These are phyloP conservation scores for Globisporangium irregulare DNA, from an alignment of 352 stramenopile genomes.

Conservation along the genomic window DNA sequence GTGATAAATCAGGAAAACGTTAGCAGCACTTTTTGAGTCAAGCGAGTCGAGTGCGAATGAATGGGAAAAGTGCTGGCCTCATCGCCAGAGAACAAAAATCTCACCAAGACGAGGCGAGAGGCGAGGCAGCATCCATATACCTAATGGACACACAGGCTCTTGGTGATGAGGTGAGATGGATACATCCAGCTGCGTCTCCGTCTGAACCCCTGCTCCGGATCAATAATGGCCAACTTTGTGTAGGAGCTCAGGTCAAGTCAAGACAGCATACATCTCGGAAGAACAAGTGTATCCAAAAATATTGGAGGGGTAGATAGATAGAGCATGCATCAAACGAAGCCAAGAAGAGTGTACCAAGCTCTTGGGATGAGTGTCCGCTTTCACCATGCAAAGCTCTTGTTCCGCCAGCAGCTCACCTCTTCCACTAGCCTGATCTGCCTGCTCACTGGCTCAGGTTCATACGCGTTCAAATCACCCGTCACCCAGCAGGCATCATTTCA, in stretches of 20 bases:
- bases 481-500: too few relatives aligned
- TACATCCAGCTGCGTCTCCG: neutral
- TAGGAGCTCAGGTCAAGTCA: neutral
- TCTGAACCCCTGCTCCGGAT: neutral
- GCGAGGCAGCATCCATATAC: neutral
- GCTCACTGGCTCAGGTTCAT: too few relatives aligned
- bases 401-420: too few relatives aligned
- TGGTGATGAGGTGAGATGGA: neutral
- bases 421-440: too few relatives aligned
- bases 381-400: too few relatives aligned
- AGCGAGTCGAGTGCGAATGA: neutral
- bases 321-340: too few relatives aligned
- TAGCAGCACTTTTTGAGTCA: neutral
- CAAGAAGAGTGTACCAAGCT: too few relatives aligned
- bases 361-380: too few relatives aligned
- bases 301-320: too few relatives aligned
- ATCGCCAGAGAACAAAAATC: neutral
- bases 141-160: neutral
- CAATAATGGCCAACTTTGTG: neutral
- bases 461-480: too few relatives aligned
- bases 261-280: neutral
- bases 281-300: too few relatives aligned
- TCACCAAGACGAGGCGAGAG: neutral
- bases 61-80: neutral
- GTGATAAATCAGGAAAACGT: neutral